Evolutionary conservation across 257 asterid genomes (phyloP), one percentile per base, ranked within the genome.

Genomic region (Solanum etuberosum): DNA sequence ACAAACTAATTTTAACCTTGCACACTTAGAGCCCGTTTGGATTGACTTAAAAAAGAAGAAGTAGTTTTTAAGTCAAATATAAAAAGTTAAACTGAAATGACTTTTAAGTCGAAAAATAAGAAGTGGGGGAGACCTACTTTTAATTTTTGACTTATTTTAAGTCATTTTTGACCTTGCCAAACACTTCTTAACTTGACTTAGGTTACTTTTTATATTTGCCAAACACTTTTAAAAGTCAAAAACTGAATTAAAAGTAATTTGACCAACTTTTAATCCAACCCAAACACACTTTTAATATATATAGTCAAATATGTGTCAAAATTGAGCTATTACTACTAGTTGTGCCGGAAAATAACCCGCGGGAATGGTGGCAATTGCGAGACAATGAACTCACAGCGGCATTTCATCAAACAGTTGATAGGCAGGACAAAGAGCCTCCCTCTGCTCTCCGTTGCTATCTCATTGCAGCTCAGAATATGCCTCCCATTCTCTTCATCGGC

Each of bases 321-420:
- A 16, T 29, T 15, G 27, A 80, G 40, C 67, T 7, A 74, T 32
- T 32, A 70, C n/a, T 20, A 11, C 18, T 7, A 25, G 25, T 78
- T 57, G 65, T 7, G 65, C 65, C 35, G 15, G 57, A 27, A 43
- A 43, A 57, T 25, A 77, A n/a, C 8, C 13, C 5, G 35, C 13
- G 68, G 85, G 68, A 29, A 48, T 81, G 42, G 68, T 46, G 68
- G n/a, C 85, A 18, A 81, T 14, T 81, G 42, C 29, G 67, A 57
- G 89, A 86, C 85, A 87, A 86, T 86, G 38, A 87, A 34, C 83
- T 71, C 91, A 51, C 29, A 74, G 92, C 85, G 87, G 91, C 93
- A 91, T 89, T 93, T 93, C 90, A 86, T 91, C 94, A 87, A 93
- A 91, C 94, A 88, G 40, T 57, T 90, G 21, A 86, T 87, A 51